Conservation (phyloP, 1,284 basidiomycete genomes). For the Tilletia walkeri region DNA sequence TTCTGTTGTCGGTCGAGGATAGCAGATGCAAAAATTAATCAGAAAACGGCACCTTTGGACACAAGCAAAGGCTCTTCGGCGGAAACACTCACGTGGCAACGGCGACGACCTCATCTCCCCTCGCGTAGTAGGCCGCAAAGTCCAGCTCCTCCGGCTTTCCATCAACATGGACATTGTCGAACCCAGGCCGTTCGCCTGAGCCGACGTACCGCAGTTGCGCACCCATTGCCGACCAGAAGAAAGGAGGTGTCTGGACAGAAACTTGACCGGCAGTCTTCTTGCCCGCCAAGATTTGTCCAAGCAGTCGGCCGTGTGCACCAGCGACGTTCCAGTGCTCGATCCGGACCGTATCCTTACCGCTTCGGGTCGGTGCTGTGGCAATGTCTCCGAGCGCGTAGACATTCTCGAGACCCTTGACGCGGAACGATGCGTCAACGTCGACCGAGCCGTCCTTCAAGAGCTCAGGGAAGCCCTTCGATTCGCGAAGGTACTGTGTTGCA, state of each 20-base stretch:
- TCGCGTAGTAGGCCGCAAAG: conserved; percentile 71
- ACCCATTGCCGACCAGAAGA: conserved; percentile 79
- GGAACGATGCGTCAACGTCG: conserved; percentile 74
- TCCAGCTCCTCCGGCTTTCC: conserved; percentile 72
- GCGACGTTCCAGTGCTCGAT: conserved; percentile 94
- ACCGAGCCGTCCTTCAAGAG: conserved; percentile 64
- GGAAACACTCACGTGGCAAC: conserved; percentile 66
- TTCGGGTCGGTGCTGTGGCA: conserved; percentile 68
- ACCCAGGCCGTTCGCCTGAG: conserved; percentile 62
- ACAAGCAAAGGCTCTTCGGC: too few relatives aligned
- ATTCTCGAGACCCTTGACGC: conserved; percentile 64
- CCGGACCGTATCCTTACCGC: conserved; percentile 60
- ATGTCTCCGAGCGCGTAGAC: conserved; percentile 90
- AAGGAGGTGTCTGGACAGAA: conserved; percentile 72
- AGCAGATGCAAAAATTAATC: neutral
- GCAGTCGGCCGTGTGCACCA: conserved; percentile 78
- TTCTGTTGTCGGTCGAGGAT: conserved; percentile 58
- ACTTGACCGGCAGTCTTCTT: conserved; percentile 38
- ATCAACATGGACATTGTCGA: conserved; percentile 73
- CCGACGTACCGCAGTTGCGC: conserved; percentile 80
- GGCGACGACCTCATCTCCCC: conserved; percentile 73
- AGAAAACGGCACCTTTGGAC: neutral
- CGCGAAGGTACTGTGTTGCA: conserved; percentile 77
- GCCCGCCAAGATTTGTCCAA: conserved; percentile 73
- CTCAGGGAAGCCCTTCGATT: conserved; percentile 62